Conservation (phyloP, 768 basidiomycete species). For the Auriscalpium orientale region DNA sequence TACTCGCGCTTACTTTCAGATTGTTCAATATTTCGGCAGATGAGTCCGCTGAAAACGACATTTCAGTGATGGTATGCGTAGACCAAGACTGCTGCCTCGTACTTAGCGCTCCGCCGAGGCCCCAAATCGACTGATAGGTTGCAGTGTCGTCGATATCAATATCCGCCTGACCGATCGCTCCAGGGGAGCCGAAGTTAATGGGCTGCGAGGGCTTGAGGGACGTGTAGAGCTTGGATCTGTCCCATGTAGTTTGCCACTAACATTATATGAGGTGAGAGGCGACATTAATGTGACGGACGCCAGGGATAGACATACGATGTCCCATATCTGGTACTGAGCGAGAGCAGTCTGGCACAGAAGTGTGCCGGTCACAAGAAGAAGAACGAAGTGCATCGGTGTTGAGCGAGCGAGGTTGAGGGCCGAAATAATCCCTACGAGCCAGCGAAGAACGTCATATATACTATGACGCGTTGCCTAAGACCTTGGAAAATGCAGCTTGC, state of each 20-base stretch:
- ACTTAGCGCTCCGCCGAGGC: constrained; percentile 67
- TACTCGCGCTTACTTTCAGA: constrained; percentile 44
- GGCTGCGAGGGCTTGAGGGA: constrained; percentile 34
- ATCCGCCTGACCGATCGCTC: constrained; percentile 49
- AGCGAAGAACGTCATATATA: background rate
- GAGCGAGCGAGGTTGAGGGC: too few relatives aligned
- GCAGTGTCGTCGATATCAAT: constrained; percentile 50
- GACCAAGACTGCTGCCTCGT: constrained; percentile 7
- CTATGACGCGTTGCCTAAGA: constrained; percentile 33
- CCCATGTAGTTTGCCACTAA: constrained; percentile 31
- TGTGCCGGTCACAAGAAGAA: too few relatives aligned
- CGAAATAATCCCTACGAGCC: background rate
- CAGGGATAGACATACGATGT: background rate
- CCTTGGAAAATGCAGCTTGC: background rate
- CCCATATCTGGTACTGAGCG: constrained; percentile 1
- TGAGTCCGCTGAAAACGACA: constrained; percentile 50
- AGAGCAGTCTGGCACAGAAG: background rate
- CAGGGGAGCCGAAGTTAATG: constrained; percentile 54
- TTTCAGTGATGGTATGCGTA: background rate
- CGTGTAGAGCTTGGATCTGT: constrained; percentile 40
- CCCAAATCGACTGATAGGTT: constrained; percentile 55
- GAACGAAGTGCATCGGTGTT: too few relatives aligned
- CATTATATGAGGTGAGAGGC: background rate
- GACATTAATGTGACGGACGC: background rate
- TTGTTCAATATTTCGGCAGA: constrained; percentile 53